These are phyloP conservation scores for Cystobasidium tubakii DNA, from an alignment of 768 basidiomycete species.

Conservation along the genomic window DNA sequence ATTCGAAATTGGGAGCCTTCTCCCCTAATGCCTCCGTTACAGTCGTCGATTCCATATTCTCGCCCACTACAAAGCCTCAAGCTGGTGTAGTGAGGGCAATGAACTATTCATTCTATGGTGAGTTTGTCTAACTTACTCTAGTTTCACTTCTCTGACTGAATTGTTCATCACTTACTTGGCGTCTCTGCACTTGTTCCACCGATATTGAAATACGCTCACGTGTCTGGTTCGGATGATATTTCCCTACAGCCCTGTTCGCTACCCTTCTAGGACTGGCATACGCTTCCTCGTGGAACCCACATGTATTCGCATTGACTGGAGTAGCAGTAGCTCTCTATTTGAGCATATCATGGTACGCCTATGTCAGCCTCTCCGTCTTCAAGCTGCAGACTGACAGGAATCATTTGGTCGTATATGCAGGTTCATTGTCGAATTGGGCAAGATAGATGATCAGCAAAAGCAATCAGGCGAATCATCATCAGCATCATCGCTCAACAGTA, in stretches of 20 bases:
- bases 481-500: not conserved
- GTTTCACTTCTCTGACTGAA: not conserved
- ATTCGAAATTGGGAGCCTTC: too few relatives aligned
- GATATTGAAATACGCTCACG: constrained; percentile 10
- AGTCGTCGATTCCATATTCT: constrained; percentile 36
- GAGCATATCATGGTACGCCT: constrained; percentile 28
- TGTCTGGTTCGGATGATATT: not conserved
- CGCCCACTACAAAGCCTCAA: constrained; percentile 33
- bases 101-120: constrained; percentile 35
- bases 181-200: too few relatives aligned
- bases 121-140: not conserved
- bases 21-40: too few relatives aligned
- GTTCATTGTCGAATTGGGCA: constrained; percentile 23
- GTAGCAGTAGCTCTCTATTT: constrained; percentile 6
- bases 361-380: too few relatives aligned
- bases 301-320: constrained; percentile 22
- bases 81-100: constrained; percentile 24
- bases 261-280: constrained; percentile 27
- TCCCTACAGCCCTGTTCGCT: constrained; percentile 15
- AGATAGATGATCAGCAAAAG: constrained; percentile 15
- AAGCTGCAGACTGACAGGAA: too few relatives aligned
- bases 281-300: constrained; percentile 20
- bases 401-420: too few relatives aligned
- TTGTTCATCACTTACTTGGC: too few relatives aligned
- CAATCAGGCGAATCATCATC: not conserved